Evolutionary conservation across 116 monocot genomes (phyloP), one percentile per base, ranked within the genome.

Genomic region (Trichopus zeylanicus): DNA sequence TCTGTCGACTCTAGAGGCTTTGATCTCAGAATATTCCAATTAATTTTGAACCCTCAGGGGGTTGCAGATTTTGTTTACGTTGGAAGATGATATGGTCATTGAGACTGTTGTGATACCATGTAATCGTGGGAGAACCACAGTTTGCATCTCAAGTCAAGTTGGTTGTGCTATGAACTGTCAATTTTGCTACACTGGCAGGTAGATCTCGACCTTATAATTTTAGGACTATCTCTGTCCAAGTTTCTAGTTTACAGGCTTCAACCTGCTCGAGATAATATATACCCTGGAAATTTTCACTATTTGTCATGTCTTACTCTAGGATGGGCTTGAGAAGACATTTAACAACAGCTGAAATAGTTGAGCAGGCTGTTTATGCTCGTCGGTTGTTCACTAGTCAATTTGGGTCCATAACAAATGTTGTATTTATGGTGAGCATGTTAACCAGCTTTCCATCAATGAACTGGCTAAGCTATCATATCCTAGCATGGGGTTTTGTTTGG

Each of bases 111-210:
- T 95, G 18, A 95, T 95, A 64, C 95, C 95, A 26, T 87, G 74
- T 51, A 56, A 16, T 60, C 67, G 67, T 21, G 90, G 95, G 59
- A 83, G 95, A 59, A 95, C 83, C 3, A 90, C 95, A 32, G 78
- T 95, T 63, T 95, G 95, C 73, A 87, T 95, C 63, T 95, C 95
- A 31, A 95, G 95, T 67, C 95, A 97, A 97, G 87, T 97, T 12
- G 95, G 91, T 63, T 97, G 95, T 73, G 95, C 95, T 21, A 97
- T 97, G 95, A 90, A 97, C 62, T 97, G 95, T 53, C 95, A 97
- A 55, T 97, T 97, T 51, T 97, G 95, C 62, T 97, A 84, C 61
- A 90, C 95, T 61, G 95, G 95, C 62, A 97, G 89, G 95, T 62
- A 76, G 49, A 64, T 22, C n/a, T 6, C 12, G 22, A 7, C 49